Evolutionary conservation across 2,329 filamentous ascomycete genomes (phyloP).

Genomic region (Nemania abortiva): DNA sequence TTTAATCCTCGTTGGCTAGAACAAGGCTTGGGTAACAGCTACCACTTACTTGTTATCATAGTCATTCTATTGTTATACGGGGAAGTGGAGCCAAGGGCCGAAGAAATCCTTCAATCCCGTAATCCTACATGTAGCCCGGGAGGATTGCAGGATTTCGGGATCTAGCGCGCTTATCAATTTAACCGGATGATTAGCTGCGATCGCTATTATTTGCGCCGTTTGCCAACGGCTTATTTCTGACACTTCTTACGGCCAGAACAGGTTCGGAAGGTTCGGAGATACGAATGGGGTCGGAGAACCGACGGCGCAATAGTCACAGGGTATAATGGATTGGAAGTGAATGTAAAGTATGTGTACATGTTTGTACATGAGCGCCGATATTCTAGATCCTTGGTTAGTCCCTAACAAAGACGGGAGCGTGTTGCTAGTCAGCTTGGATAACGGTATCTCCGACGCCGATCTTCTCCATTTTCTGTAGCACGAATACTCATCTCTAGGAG

Average conservation of each 20-base stretch:
- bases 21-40: background rate
- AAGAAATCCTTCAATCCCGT: too few species aligned
- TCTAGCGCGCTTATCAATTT: too few species aligned
- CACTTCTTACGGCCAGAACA: too few species aligned
- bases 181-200: too few species aligned
- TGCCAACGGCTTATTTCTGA: background rate
- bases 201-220: too few species aligned
- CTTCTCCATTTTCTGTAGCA: background rate
- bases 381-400: background rate
- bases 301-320: background rate
- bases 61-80: background rate
- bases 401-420: too few species aligned
- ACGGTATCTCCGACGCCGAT: too few species aligned
- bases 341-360: background rate
- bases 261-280: background rate
- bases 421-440: too few species aligned
- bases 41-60: background rate
- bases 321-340: background rate
- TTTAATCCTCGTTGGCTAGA: background rate
- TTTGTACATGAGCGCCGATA: background rate
- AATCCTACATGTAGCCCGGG: too few species aligned
- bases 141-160: background rate
- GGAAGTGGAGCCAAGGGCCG: background rate
- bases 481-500: too few species aligned
- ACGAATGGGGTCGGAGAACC: background rate